Conservation (phyloP, 2,329 filamentous ascomycete species). For the Neofusicoccum laricinum region DNA sequence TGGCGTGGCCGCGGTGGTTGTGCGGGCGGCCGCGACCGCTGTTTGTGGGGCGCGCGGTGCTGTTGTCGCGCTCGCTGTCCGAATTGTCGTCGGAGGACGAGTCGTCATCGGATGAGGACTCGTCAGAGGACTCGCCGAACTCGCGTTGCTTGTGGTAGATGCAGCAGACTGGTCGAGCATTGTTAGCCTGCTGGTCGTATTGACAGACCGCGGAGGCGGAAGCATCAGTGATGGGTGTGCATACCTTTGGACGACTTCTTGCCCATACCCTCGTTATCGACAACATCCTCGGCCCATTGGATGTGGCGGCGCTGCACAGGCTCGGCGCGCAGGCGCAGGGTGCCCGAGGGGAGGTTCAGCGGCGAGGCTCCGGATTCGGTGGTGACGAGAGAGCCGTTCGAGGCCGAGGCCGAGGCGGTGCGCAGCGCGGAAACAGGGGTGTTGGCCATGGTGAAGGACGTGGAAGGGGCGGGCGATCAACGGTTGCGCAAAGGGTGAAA, state of each 20-base stretch:
- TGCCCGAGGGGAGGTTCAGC: conserved; percentile 32
- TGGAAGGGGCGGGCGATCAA: conserved; percentile 17
- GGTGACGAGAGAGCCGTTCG: conserved; percentile 26
- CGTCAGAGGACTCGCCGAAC: conserved; percentile 61
- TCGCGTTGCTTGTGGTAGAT: conserved; percentile 86
- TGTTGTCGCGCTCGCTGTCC: conserved; percentile 55
- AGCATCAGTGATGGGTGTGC: conserved; percentile 16
- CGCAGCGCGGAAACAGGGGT: conserved; percentile 22
- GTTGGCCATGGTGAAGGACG: conserved; percentile 23
- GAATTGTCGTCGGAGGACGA: conserved; percentile 55
- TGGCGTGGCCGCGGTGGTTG: conserved; percentile 32
- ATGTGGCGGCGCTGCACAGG: conserved; percentile 59
- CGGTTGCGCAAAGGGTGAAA: background rate
- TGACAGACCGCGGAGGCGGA: background rate
- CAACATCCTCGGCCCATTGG: conserved; percentile 86
- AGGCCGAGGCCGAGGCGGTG: conserved; percentile 9
- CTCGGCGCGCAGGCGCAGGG: conserved; percentile 42
- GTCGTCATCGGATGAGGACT: conserved; percentile 71
- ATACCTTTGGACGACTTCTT: conserved; percentile 92
- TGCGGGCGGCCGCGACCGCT: conserved; percentile 23
- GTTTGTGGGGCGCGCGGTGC: conserved; percentile 41
- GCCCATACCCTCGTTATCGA: conserved; percentile 93
- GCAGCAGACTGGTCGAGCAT: conserved; percentile 74
- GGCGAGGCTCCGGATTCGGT: conserved; percentile 32
- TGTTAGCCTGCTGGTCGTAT: conserved; percentile 17